phyloP scores from a whole-genome alignment of 1,139 yeast species.

The Suhomyces bolitotheri region DNA sequence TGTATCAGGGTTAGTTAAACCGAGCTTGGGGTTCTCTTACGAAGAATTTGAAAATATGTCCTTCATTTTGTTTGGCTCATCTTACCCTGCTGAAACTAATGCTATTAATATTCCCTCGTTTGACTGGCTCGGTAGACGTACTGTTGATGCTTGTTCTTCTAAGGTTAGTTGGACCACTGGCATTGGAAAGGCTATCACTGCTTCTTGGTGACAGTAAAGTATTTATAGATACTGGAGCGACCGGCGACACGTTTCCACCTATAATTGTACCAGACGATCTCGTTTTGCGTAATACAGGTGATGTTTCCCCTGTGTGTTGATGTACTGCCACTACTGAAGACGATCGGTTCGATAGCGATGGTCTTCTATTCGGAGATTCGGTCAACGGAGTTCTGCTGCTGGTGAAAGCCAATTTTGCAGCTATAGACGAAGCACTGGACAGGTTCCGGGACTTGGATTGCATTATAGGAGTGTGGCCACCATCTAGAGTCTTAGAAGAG shows the following conservation, averaged over 20 bases:
- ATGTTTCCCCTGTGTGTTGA: conserved; percentile 3
- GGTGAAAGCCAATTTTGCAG: conserved; percentile 33
- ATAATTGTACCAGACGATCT: conserved; percentile 19
- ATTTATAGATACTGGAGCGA: not conserved
- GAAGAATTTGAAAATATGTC: too few species aligned
- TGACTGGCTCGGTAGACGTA: conserved; percentile 15
- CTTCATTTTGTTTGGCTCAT: conserved; percentile 13
- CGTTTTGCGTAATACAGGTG: conserved; percentile 17
- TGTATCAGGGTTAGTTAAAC: too few species aligned
- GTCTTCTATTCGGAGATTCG: conserved; percentile 17
- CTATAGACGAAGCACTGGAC: conserved; percentile 34
- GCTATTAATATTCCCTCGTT: conserved; percentile 18
- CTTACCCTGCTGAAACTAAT: conserved; percentile 39
- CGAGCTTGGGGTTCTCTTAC: too few species aligned
- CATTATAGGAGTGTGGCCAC: not conserved
- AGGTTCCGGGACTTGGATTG: conserved; percentile 16
- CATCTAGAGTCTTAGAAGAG: not conserved
- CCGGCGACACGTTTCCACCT: not conserved
- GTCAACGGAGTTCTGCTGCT: conserved; percentile 22
- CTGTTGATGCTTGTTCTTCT: conserved; percentile 2
- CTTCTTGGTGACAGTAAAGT: conserved; percentile 1
- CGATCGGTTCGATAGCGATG: conserved; percentile 15
- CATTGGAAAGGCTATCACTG: not conserved
- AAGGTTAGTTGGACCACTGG: not conserved
- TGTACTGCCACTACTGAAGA: conserved; percentile 7